phyloP scores from a whole-genome alignment of 2,329 filamentous ascomycete genomes.

The Colletotrichum gloeosporioides region DNA sequence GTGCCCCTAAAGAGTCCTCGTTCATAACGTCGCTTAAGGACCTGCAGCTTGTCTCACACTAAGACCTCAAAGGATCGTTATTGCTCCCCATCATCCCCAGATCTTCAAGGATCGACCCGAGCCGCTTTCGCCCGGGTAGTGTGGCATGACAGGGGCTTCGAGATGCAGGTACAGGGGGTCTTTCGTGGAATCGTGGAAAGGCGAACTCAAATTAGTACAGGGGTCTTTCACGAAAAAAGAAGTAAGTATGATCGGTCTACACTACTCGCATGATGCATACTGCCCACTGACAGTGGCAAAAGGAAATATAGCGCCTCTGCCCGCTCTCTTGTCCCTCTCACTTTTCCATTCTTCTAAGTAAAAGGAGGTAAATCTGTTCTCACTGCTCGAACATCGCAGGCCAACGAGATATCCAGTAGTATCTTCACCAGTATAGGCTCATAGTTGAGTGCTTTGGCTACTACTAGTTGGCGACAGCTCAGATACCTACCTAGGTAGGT shows the following conservation, averaged over 20 bases:
- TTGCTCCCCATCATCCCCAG: neutral
- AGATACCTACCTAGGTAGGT: too few relatives aligned
- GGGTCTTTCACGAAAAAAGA: neutral
- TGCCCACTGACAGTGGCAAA: neutral
- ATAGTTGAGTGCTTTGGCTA: neutral
- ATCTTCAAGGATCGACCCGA: neutral
- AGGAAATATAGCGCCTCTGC: neutral
- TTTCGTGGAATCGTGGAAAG: neutral
- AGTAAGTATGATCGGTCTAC: neutral
- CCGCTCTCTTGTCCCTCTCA: neutral
- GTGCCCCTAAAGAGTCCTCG: neutral
- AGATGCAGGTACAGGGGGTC: neutral
- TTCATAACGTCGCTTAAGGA: neutral
- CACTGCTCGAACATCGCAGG: neutral
- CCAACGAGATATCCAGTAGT: neutral
- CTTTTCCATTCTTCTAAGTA: neutral
- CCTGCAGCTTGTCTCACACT: neutral
- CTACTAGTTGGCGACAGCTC: neutral
- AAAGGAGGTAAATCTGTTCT: neutral
- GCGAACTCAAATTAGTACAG: neutral
- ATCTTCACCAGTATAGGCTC: neutral
- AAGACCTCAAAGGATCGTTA: neutral
- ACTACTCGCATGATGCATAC: neutral
- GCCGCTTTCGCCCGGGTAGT: neutral
- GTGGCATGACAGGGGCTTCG: neutral